Evolutionary conservation across 2,329 filamentous ascomycete species (phyloP).

Genomic region (Xylaria sp.): DNA sequence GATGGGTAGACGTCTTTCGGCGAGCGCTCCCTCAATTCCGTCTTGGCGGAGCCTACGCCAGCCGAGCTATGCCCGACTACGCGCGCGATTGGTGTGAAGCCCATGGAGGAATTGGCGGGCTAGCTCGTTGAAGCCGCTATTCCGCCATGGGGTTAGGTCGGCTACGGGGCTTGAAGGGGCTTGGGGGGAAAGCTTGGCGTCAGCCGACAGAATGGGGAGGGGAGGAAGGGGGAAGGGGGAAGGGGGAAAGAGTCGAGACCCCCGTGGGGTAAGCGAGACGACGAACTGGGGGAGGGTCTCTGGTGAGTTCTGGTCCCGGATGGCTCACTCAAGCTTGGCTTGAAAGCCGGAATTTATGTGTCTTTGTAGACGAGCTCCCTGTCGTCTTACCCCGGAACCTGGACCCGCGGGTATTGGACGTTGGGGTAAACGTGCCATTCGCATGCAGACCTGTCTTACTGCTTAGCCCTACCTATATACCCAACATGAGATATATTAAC

Average conservation of each 20-base stretch:
- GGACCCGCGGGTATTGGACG: slow-evolving; percentile 6
- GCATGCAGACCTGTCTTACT: neutral
- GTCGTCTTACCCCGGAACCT: slow-evolving; percentile 19
- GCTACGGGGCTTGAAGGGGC: neutral
- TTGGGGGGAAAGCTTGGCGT: slow-evolving; percentile 15
- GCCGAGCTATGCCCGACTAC: neutral
- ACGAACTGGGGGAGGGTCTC: too few species aligned
- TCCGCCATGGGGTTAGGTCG: slow-evolving; percentile 9
- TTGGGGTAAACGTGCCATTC: slow-evolving; percentile 1
- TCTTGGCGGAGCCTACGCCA: slow-evolving; percentile 29
- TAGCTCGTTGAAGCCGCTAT: slow-evolving; percentile 11
- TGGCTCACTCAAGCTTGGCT: slow-evolving; percentile 6
- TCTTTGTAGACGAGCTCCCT: neutral
- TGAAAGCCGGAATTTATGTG: neutral
- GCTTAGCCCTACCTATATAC: neutral
- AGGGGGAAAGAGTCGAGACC: neutral
- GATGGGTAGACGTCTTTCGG: slow-evolving; percentile 22
- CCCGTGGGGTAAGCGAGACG: slow-evolving; percentile 1
- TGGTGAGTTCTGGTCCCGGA: too few species aligned
- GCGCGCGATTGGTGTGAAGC: slow-evolving; percentile 12
- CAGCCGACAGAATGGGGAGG: slow-evolving; percentile 10
- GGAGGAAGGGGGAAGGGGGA: slow-evolving; percentile 1
- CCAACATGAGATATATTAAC: slow-evolving; percentile 15
- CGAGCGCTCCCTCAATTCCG: slow-evolving; percentile 28
- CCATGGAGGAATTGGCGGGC: slow-evolving; percentile 5